Conservation (phyloP, 257 asterid species). For the Ligustrum vulgare region DNA sequence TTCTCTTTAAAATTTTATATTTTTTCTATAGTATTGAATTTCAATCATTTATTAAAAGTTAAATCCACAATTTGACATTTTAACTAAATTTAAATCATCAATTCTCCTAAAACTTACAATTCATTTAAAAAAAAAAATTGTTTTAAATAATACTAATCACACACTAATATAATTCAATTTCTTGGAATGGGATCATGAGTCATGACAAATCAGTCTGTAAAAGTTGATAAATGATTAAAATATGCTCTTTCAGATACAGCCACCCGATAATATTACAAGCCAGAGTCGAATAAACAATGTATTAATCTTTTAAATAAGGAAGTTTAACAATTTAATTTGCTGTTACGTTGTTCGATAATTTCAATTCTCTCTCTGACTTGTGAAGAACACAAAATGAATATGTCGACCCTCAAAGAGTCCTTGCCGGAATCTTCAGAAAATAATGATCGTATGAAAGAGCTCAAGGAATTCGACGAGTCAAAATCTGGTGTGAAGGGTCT, state of each 20-base stretch:
- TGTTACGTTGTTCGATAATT: not conserved
- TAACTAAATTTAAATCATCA: too few relatives aligned
- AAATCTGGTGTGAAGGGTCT: slow-evolving; percentile 42
- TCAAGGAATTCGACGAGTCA: slow-evolving; percentile 39
- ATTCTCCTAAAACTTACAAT: too few relatives aligned
- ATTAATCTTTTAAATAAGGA: not conserved
- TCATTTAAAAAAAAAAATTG: too few relatives aligned
- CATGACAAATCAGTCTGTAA: not conserved
- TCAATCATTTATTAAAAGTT: too few relatives aligned
- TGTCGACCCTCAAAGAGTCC: not conserved
- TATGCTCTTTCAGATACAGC: not conserved
- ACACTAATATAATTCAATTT: not conserved
- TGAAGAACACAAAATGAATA: not conserved
- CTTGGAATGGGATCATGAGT: not conserved
- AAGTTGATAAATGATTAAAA: not conserved
- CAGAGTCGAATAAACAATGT: not conserved
- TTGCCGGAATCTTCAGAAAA: not conserved
- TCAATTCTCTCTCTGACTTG: not conserved
- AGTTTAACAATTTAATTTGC: too few relatives aligned
- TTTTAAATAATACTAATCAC: too few relatives aligned
- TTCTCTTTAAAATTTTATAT: too few relatives aligned
- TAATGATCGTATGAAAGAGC: slow-evolving; percentile 24
- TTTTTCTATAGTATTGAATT: too few relatives aligned
- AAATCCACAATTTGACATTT: too few relatives aligned
- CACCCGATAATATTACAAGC: not conserved